Base-by-base conservation (phyloP, 2,329 filamentous ascomycete genomes). In the Xylariaceae sp. region DNA sequence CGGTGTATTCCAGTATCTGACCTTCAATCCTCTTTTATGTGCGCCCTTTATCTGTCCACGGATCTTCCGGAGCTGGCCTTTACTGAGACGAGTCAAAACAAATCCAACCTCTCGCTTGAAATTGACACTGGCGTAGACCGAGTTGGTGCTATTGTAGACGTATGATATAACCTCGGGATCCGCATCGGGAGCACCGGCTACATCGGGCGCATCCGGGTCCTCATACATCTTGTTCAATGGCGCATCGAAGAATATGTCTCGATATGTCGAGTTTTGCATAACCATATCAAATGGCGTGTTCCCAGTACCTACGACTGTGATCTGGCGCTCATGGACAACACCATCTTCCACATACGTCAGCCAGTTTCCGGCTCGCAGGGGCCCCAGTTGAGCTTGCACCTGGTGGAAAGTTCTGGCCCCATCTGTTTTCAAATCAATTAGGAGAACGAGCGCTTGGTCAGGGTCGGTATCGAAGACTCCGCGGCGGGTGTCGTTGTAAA, bases 221-320 rank as follows among this genome's bases (percentile, higher is more conserved):
- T 60, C 67, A 53, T 64, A 68, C 44, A 69, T 57, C 1, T 72
- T 64, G 50, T 76, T 69, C 0, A 89, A 74, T 0, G 85, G 85
- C 0, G 86, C 86, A 60, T 89, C 87, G 64, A 84, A 86, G 69
- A 88, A 88, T 49, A 83, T 73, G 67, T 88, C 84, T 24, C 83
- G 75, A 57, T 82, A 77, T 1, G 77, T 81, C 5, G 71, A 60
- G 62, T 83, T 82, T n/a, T 72, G 67, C 3, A 77, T 71, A 8
- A 88, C 64, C 7, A 79, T 64, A 49, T 83, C 76, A 62, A 87
- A 85, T 0, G 80, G 83, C 0, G 83, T 80, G 58, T 82, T 81
- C 10, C 88, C 88, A 1, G 86, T 89, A 1, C 81, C 85, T 2
- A 91, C 85, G 2, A 91, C 80, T 0, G 87, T 91, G 29, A 91